Base-by-base conservation (phyloP, 352 stramenopile genomes). In the Pythium utonaiense region DNA sequence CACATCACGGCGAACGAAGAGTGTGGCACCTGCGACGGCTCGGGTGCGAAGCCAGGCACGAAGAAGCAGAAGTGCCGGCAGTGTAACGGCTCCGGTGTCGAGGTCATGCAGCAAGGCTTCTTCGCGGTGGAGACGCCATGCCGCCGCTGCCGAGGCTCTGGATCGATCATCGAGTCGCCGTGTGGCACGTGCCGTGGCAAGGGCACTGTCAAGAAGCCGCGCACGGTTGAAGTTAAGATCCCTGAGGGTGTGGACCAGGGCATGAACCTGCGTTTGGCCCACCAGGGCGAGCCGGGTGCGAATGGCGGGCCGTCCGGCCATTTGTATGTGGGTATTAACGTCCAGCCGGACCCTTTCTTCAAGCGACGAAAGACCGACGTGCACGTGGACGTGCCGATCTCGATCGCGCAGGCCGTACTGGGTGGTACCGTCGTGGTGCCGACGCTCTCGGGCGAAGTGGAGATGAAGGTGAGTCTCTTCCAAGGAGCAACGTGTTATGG, bases 371-470 rank as follows among this genome's bases (percentile, higher is more conserved):
- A 97, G 65, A 86, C 78, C 33, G 93, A 99, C 70, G 86, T 99
- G 36, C 88, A 97, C 64, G 93, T 97, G 16, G 91, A 98, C 57
- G 84, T 98, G 27, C 92, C 94, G 1, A 97, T 99, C 49, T 95
- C 81, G 25, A 73, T 99, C 28, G 90, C 86, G 10, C 84, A 98
- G 62, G 96, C 95, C 6, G 86, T 98, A 22, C 71, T 99, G 7
- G 96, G 97, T 50, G 89, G 92, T 30, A 91, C 79, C 2, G 80
- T 99, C 24, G 92, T 99, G 54, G 96, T 99, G 17, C 92, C 95
- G 16, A 99, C 97, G n/a, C 72, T 99, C 16, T 92, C 93, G 22
- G 97, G 97, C 24, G 94, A 98, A 73, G 96, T 99, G 16, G 96
- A 99, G 68, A 88, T 99, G 63, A 99, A 98, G 66, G 80, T 99